A percentile compares a stretch with the other conserved stretches of the same genome.
These are phyloP conservation scores for Citrus reticulata DNA, from an alignment of 345 rosid species.

Conservation along the genomic window DNA sequence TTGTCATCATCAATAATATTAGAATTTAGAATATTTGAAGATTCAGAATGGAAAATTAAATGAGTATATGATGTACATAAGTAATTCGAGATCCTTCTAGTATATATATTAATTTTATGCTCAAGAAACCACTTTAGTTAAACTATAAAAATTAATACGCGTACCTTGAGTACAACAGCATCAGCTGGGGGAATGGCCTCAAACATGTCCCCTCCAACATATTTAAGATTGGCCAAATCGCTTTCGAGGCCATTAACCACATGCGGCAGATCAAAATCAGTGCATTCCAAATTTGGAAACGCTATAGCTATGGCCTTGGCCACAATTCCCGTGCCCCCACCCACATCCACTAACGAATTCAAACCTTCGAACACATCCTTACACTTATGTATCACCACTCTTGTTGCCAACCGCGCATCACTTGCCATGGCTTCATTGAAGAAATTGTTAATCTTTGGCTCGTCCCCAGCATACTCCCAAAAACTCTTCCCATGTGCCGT, in stretches of 20 bases:
- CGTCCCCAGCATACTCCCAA: conserved; percentile 12
- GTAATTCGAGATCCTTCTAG: no score
- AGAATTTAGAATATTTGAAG: background rate
- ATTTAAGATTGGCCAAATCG: conserved; percentile 19
- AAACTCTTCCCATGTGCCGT: conserved; percentile 26
- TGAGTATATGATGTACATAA: background rate
- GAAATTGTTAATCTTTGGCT: conserved; percentile 12
- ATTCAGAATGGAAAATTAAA: background rate
- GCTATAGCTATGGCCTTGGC: no score
- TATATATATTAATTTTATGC: background rate
- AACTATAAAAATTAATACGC: no score
- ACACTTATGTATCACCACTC: conserved; percentile 16
- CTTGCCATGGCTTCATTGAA: background rate
- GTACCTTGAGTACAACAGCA: conserved; percentile 30
- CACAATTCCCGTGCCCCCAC: no score
- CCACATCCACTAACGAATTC: conserved; percentile 37
- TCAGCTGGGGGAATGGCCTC: conserved; percentile 32
- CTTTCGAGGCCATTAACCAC: conserved; percentile 24
- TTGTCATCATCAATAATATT: background rate
- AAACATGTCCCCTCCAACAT: conserved; percentile 34
- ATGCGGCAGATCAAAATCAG: conserved; percentile 37
- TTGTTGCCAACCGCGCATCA: conserved; percentile 17
- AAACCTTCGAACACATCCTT: conserved; percentile 27
- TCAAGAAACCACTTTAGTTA: background rate
- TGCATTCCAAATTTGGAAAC: conserved; percentile 24